phyloP scores from a whole-genome alignment of 1,284 basidiomycete genomes.

The Boletus albobrunnescens region DNA sequence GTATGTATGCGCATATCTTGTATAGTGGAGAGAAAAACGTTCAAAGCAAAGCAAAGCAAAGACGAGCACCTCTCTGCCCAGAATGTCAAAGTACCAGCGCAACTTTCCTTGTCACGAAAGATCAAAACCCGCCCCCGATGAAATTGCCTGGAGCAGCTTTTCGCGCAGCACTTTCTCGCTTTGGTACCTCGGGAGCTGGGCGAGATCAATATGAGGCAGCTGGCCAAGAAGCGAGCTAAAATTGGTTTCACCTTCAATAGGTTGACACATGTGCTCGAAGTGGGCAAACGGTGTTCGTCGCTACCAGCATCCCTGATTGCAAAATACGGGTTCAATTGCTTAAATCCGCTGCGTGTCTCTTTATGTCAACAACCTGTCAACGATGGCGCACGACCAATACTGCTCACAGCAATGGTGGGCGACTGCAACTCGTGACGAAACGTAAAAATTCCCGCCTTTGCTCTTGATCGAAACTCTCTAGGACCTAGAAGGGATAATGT shows the following conservation, averaged over 20 bases:
- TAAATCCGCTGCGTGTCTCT: constrained; percentile 64
- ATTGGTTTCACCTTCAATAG: constrained; percentile 61
- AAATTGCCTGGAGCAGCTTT: constrained; percentile 86
- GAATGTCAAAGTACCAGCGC: neutral
- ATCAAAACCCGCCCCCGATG: constrained; percentile 84
- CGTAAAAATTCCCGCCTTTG: constrained; percentile 70
- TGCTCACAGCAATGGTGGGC: constrained; percentile 78
- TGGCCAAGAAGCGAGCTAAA: neutral
- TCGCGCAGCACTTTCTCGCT: constrained; percentile 60
- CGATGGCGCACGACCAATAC: neutral
- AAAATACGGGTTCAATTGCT: constrained; percentile 81
- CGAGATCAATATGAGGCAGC: neutral
- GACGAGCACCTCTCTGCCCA: neutral
- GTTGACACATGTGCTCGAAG: constrained; percentile 83
- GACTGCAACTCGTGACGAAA: constrained; percentile 88
- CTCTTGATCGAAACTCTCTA: constrained; percentile 70
- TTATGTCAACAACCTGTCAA: neutral
- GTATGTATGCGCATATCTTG: neutral
- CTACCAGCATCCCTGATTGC: constrained; percentile 75
- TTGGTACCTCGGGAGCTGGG: constrained; percentile 67
- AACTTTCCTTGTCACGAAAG: constrained; percentile 52
- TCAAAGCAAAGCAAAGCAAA: neutral
- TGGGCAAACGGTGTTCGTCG: constrained; percentile 76
- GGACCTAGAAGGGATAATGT: constrained; percentile 43
- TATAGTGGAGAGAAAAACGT: neutral